A percentile compares a stretch with the other conserved stretches of the same genome.
phyloP scores from a whole-genome alignment of 2,329 filamentous ascomycete genomes.

The Alternaria dauci region DNA sequence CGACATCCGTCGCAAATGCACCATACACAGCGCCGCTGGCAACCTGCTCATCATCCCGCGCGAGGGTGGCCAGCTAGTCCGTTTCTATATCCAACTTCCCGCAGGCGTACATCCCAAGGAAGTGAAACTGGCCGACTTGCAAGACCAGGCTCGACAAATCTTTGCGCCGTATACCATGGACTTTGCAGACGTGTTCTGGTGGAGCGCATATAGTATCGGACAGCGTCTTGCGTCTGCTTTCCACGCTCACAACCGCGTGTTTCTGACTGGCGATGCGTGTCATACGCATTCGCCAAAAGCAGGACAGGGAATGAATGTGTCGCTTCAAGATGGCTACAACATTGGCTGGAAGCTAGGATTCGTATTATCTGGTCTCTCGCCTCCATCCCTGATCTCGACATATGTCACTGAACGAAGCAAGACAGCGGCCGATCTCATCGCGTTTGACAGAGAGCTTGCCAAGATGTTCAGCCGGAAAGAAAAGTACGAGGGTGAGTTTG shows the following conservation, averaged over 20 bases:
- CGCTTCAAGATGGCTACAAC: slow-evolving; percentile 67
- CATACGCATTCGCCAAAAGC: slow-evolving; percentile 75
- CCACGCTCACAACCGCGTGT: slow-evolving; percentile 70
- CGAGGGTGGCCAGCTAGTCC: slow-evolving; percentile 64
- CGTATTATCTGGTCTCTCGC: slow-evolving; percentile 58
- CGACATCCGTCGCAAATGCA: slow-evolving; percentile 61
- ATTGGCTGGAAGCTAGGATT: slow-evolving; percentile 65
- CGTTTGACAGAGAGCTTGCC: slow-evolving; percentile 65
- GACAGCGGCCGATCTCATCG: slow-evolving; percentile 62
- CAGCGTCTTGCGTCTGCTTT: slow-evolving; percentile 76
- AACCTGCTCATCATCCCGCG: slow-evolving; percentile 62
- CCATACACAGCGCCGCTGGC: slow-evolving; percentile 57
- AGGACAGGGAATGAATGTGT: slow-evolving; percentile 71
- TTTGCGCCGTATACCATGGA: slow-evolving; percentile 65
- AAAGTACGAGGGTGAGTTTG: slow-evolving; percentile 60
- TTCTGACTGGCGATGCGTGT: slow-evolving; percentile 74
- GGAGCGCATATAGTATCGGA: slow-evolving; percentile 75
- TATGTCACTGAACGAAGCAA: slow-evolving; percentile 67
- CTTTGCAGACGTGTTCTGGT: slow-evolving; percentile 70
- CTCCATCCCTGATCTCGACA: slow-evolving; percentile 64
- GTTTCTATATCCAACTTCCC: slow-evolving; percentile 70
- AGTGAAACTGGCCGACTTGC: slow-evolving; percentile 63
- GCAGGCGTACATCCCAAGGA: slow-evolving; percentile 59
- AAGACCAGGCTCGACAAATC: slow-evolving; percentile 61
- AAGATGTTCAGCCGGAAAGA: slow-evolving; percentile 62